Evolutionary conservation across 495 filamentous ascomycete genomes (phyloP).

Genomic region (Mytilinidion resinicola): DNA sequence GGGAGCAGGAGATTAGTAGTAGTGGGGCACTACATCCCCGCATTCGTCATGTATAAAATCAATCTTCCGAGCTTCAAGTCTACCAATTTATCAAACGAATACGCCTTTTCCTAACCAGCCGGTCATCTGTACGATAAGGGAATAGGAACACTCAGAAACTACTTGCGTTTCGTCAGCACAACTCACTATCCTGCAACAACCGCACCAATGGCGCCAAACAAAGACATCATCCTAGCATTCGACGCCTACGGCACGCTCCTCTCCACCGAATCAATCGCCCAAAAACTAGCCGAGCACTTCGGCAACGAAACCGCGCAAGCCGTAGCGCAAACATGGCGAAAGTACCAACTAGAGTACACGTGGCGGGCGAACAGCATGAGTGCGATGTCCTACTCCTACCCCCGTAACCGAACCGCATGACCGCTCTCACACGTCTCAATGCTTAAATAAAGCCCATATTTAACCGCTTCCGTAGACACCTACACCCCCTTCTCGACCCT

Average conservation of each 20-base stretch:
- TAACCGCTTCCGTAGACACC: no score
- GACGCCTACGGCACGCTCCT: slow-evolving; percentile 71
- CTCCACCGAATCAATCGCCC: slow-evolving; percentile 61
- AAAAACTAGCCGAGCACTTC: slow-evolving; percentile 46
- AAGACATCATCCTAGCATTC: slow-evolving; percentile 57
- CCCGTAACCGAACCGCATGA: background rate
- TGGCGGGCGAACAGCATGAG: slow-evolving; percentile 80
- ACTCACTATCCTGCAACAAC: no score
- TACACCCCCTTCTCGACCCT: slow-evolving; percentile 62
- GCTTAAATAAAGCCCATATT: no score
- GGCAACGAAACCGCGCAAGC: slow-evolving; percentile 48
- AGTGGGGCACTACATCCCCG: no score
- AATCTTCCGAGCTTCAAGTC: no score
- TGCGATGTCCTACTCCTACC: slow-evolving; percentile 31
- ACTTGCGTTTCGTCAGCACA: no score
- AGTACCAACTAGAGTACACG: slow-evolving; percentile 73
- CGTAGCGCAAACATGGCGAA: slow-evolving; percentile 53
- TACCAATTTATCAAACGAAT: no score
- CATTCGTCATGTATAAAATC: no score
- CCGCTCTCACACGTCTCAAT: background rate
- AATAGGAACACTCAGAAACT: no score
- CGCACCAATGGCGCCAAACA: background rate
- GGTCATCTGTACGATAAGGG: no score
- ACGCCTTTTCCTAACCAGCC: no score
- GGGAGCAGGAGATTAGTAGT: no score